Evolutionary conservation across 495 filamentous ascomycete genomes (phyloP).

Genomic region (Platismatia glauca): DNA sequence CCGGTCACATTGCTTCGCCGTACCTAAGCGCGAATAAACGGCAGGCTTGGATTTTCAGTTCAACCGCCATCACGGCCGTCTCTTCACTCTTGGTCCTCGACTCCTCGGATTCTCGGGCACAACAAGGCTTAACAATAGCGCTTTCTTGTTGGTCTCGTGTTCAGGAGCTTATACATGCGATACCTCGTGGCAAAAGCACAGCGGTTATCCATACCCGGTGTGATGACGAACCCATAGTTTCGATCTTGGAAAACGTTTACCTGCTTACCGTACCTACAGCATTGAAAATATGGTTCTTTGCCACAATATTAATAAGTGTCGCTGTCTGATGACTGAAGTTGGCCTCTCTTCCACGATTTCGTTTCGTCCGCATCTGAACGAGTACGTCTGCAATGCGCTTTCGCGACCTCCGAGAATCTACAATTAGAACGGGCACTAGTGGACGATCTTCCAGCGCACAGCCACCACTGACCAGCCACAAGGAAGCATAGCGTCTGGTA

Average conservation of each 20-base stretch:
- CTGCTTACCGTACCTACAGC: no score
- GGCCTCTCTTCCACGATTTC: conserved; percentile 1
- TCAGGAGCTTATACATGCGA: neutral
- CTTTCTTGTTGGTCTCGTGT: neutral
- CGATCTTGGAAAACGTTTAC: neutral
- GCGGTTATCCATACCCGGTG: neutral
- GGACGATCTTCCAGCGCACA: conserved; percentile 10
- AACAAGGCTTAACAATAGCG: neutral
- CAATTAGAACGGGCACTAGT: conserved; percentile 14
- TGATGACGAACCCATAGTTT: neutral
- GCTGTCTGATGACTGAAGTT: conserved; percentile 1
- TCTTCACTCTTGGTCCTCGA: no score
- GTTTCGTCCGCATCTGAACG: conserved; percentile 4
- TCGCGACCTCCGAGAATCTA: conserved; percentile 13
- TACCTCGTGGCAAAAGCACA: neutral
- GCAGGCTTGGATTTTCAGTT: neutral
- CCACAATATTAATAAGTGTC: neutral
- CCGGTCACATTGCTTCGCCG: neutral
- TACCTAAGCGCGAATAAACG: neutral
- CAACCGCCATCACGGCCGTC: neutral
- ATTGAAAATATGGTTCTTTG: neutral
- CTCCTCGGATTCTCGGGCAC: neutral
- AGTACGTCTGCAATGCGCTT: conserved; percentile 3
- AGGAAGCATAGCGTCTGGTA: neutral
- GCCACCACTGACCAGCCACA: conserved; percentile 10